Percentiles rank a stretch among this genome's conserved stretches.
These are phyloP conservation scores for Teunomyces kruisii DNA, from an alignment of 805 yeast genomes.

Conservation along the genomic window DNA sequence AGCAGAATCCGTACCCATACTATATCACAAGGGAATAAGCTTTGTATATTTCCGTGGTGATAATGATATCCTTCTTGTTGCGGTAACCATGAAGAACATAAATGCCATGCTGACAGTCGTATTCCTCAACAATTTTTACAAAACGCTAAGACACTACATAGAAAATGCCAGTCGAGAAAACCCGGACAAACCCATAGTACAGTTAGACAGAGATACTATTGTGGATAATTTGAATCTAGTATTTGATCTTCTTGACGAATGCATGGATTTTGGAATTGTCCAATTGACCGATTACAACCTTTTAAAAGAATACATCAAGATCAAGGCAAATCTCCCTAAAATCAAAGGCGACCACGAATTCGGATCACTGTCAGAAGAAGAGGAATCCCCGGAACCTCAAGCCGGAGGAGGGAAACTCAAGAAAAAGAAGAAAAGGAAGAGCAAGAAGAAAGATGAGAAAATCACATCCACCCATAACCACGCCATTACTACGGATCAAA, in stretches of 20 bases:
- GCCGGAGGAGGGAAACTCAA: slow-evolving; percentile 10
- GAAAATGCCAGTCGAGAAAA: neutral
- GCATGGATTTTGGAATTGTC: slow-evolving; percentile 85
- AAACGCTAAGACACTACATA: slow-evolving; percentile 29
- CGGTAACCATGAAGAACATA: slow-evolving; percentile 45
- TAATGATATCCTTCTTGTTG: slow-evolving; percentile 43
- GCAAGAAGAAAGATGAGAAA: slow-evolving; percentile 9
- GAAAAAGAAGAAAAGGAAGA: slow-evolving; percentile 10
- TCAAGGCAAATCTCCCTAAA: slow-evolving; percentile 38
- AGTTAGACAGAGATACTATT: slow-evolving; percentile 52
- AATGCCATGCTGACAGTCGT: slow-evolving; percentile 59
- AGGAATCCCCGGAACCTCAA: neutral
- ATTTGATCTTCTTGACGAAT: slow-evolving; percentile 84
- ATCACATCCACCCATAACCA: slow-evolving; percentile 41
- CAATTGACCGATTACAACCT: slow-evolving; percentile 81
- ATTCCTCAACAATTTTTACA: slow-evolving; percentile 47
- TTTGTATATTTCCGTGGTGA: slow-evolving; percentile 53
- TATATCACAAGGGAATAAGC: slow-evolving; percentile 48
- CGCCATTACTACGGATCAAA: slow-evolving; percentile 33
- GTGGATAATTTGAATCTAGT: slow-evolving; percentile 73
- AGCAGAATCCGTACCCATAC: slow-evolving; percentile 40
- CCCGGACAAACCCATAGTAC: neutral
- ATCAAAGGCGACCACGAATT: slow-evolving; percentile 10
- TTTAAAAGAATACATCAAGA: slow-evolving; percentile 73
- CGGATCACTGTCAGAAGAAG: slow-evolving; percentile 12